Evolutionary conservation across 345 rosid species (phyloP).

Genomic region (Rhizophora mangle): DNA sequence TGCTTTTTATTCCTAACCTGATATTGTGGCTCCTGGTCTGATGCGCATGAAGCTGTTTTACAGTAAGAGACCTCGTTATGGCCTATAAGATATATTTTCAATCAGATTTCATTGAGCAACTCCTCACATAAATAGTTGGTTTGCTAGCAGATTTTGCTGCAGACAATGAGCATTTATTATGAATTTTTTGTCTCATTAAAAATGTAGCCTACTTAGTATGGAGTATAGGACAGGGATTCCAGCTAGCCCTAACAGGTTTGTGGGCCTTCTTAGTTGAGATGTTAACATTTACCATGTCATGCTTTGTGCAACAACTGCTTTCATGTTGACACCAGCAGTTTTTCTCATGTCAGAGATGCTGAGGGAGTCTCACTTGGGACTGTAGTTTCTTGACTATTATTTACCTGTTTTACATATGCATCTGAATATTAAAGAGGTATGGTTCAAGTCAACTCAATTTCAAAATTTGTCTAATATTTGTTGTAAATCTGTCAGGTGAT

Average conservation of each 20-base stretch:
- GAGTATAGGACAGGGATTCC: too few species aligned
- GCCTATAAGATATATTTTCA: background rate
- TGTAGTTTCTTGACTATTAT: background rate
- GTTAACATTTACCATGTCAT: too few species aligned
- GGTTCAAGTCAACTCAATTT: background rate
- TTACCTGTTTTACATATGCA: background rate
- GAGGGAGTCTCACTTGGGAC: background rate
- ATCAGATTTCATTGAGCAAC: too few species aligned
- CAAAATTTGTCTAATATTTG: background rate
- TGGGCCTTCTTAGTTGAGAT: too few species aligned
- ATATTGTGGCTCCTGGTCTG: too few species aligned
- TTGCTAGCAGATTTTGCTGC: background rate
- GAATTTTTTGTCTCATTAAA: background rate
- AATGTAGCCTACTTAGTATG: background rate
- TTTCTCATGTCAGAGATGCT: background rate
- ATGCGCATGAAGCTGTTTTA: background rate
- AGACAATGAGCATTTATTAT: background rate
- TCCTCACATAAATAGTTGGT: background rate
- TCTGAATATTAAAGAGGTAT: background rate
- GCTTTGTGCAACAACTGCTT: background rate
- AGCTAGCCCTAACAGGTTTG: too few species aligned
- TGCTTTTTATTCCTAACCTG: too few species aligned
- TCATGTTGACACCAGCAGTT: background rate
- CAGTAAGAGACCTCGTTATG: background rate
- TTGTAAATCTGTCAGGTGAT: slow-evolving; percentile 50